Conservation (phyloP, 176 grass and related monocot genomes). For the Leersia perrieri region DNA sequence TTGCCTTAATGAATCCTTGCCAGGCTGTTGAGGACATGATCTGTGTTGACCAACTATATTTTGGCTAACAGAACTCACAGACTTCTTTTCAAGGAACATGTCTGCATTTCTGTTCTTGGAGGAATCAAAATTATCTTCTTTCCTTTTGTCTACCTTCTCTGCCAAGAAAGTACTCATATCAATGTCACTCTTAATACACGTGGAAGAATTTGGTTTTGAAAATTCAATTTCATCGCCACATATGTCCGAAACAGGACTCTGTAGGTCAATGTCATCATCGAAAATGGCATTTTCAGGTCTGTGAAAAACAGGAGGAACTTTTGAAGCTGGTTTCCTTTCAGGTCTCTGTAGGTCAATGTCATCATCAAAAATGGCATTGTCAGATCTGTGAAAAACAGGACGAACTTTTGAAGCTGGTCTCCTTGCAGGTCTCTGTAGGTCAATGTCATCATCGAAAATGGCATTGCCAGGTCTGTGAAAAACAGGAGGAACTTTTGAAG, state of each 20-base stretch:
- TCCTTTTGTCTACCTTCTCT: constrained; percentile 36
- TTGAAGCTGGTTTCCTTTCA: constrained; percentile 31
- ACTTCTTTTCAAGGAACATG: constrained; percentile 16
- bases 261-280: constrained; percentile 33
- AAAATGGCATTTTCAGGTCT: constrained; percentile 23
- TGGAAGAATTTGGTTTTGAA: constrained; percentile 12
- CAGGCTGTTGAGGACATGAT: constrained; percentile 17
- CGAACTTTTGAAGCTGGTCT: too few species aligned
- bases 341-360: too few species aligned
- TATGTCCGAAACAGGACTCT: constrained; percentile 34
- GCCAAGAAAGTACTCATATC: constrained; percentile 32
- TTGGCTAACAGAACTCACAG: constrained; percentile 25
- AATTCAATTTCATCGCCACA: constrained; percentile 33
- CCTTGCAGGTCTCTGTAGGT: too few species aligned
- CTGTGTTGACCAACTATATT: constrained; percentile 12
- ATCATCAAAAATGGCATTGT: too few species aligned
- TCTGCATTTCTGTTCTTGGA: constrained; percentile 24
- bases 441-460: constrained; percentile 36
- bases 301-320: constrained; percentile 36
- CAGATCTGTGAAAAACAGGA: too few species aligned
- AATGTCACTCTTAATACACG: constrained; percentile 29
- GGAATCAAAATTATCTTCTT: constrained; percentile 28
- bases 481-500: constrained; percentile 40
- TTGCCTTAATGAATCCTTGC: constrained; percentile 38
- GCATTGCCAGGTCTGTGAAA: constrained; percentile 18